These are phyloP conservation scores for Pseudofabraea citricarpa DNA, from an alignment of 2,329 filamentous ascomycete species.

Conservation along the genomic window DNA sequence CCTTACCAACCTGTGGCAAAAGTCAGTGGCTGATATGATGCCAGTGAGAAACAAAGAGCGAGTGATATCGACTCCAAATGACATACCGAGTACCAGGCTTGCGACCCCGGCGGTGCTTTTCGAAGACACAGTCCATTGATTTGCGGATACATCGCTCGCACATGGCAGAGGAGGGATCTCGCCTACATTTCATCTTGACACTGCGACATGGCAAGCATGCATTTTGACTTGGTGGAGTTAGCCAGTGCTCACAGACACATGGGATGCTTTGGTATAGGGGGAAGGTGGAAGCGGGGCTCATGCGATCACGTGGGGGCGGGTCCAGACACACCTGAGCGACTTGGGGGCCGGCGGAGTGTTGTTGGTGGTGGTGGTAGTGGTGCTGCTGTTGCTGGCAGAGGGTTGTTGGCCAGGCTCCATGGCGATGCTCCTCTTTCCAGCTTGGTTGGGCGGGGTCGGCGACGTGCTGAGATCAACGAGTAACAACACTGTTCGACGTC, in stretches of 20 bases:
- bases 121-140: slow-evolving; percentile 32
- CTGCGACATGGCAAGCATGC: slow-evolving; percentile 34
- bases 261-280: background rate
- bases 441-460: too few relatives aligned
- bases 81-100: slow-evolving; percentile 32
- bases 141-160: slow-evolving; percentile 34
- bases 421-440: too few relatives aligned
- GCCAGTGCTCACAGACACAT: too few relatives aligned
- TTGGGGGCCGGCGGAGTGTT: too few relatives aligned
- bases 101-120: slow-evolving; percentile 34
- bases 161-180: slow-evolving; percentile 14
- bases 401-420: too few relatives aligned
- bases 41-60: background rate
- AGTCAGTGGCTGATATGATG: background rate
- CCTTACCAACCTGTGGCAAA: background rate
- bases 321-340: too few relatives aligned
- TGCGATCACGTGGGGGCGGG: slow-evolving; percentile 1
- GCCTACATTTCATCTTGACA: slow-evolving; percentile 35
- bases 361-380: too few relatives aligned
- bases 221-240: too few relatives aligned
- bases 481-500: too few relatives aligned
- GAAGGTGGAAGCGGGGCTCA: background rate
- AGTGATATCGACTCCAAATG: background rate
- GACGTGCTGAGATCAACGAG: too few relatives aligned
- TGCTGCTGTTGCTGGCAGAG: too few relatives aligned